phyloP scores from a whole-genome alignment of 78 protist genomes.

The Emiliania huxleyi region DNA sequence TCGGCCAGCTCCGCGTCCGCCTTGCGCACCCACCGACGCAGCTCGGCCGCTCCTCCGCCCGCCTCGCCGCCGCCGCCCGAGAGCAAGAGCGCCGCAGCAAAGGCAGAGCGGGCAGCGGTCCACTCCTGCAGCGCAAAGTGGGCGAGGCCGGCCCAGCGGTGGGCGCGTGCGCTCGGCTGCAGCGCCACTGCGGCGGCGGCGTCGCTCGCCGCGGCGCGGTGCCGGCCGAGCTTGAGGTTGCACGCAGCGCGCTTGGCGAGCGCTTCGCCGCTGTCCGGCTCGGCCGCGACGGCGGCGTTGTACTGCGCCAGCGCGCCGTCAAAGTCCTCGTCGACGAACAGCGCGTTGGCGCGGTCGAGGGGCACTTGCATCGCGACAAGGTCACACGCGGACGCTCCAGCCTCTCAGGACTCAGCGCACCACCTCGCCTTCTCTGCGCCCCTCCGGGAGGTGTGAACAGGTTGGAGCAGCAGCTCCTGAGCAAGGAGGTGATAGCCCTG shows the following conservation, averaged over 20 bases:
- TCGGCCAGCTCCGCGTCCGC: conserved; percentile 29
- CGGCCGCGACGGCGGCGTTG: conserved; percentile 38
- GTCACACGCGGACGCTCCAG: too few species aligned
- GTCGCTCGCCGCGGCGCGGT: conserved; percentile 58
- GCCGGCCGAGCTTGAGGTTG: conserved; percentile 43
- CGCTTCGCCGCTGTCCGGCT: conserved; percentile 29
- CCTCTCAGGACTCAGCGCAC: too few species aligned
- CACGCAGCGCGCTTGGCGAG: conserved; percentile 53
- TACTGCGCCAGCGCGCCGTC: conserved; percentile 58
- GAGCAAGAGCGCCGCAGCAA: conserved; percentile 49
- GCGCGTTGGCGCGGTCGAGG: background rate
- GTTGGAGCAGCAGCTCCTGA: too few species aligned
- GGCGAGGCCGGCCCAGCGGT: conserved; percentile 51
- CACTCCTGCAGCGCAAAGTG: conserved; percentile 57
- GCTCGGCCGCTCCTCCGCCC: background rate
- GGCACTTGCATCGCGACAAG: too few species aligned
- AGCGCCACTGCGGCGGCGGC: conserved; percentile 44
- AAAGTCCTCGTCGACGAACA: conserved; percentile 66
- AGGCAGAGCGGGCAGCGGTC: conserved; percentile 64
- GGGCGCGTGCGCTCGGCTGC: conserved; percentile 41
- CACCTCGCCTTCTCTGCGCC: too few species aligned
- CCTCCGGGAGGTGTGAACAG: too few species aligned
- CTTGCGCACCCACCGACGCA: conserved; percentile 71
- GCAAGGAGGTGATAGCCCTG: too few species aligned
- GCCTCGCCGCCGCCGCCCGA: conserved; percentile 29